Conservation (phyloP, 345 rosid species). For the Eucalyptus guilfoylei region DNA sequence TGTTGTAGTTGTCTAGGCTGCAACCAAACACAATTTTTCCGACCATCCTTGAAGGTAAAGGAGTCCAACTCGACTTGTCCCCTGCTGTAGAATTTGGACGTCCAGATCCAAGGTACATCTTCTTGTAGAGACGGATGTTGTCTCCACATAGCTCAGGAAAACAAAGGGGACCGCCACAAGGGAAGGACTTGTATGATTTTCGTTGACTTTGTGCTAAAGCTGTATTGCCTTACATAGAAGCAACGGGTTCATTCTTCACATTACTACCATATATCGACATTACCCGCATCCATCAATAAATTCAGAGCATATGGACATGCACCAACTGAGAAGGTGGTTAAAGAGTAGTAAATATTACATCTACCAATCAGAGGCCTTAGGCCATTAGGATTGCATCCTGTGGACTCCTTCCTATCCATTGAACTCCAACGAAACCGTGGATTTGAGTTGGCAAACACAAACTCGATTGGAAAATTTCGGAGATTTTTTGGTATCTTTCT, state of each 20-base stretch:
- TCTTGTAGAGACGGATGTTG: rapidly evolving
- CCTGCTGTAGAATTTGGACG: neutral
- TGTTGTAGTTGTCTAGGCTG: neutral
- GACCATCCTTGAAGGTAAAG: neutral
- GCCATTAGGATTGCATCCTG: neutral
- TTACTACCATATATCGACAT: neutral
- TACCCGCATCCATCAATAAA: neutral
- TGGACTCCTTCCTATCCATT: neutral
- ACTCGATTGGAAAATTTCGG: neutral
- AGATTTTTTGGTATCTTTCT: neutral
- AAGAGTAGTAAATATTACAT: neutral
- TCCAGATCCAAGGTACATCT: neutral
- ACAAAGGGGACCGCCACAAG: neutral
- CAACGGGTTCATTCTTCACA: neutral
- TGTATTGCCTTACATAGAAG: neutral
- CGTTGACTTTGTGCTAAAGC: neutral
- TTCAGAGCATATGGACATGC: neutral
- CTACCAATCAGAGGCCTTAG: neutral
- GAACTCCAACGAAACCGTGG: neutral
- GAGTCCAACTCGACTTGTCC: neutral
- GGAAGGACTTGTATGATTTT: neutral
- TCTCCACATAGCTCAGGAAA: neutral
- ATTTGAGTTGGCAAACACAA: neutral
- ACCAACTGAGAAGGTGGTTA: neutral
- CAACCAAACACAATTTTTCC: neutral